Evolutionary conservation across 306 rosid genomes (phyloP).

Genomic region (Castanopsis chinensis): DNA sequence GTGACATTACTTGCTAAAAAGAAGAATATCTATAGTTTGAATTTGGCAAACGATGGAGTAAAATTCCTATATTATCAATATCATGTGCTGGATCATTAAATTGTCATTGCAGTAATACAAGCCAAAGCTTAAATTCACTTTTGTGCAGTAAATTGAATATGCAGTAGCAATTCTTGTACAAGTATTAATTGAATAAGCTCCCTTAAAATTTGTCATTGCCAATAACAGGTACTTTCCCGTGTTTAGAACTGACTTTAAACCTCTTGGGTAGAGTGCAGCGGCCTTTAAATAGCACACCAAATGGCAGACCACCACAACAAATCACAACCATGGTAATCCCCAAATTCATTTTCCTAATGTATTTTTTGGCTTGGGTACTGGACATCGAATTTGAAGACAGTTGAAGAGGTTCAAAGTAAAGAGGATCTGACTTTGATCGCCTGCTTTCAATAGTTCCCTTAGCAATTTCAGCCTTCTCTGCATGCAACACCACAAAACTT

Average conservation of each 20-base stretch:
- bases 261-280: conserved; percentile 63
- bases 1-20: neutral
- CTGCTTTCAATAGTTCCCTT: no score
- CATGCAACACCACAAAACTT: no score
- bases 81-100: no score
- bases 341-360: conserved; percentile 78
- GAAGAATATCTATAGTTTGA: neutral
- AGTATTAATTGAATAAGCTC: neutral
- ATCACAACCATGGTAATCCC: conserved; percentile 70
- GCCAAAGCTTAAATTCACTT: conserved; percentile 5
- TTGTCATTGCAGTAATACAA: neutral
- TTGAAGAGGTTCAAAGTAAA: no score
- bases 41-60: no score
- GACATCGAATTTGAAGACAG: conserved; percentile 3
- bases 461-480: no score
- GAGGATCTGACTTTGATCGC: no score
- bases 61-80: no score
- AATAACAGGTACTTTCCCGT: conserved; percentile 71
- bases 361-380: conserved; percentile 53
- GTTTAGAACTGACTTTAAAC: conserved; percentile 40
- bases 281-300: conserved; percentile 62
- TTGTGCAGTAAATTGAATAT: neutral
- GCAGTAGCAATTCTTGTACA: neutral
- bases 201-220: conserved; percentile 67
- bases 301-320: conserved; percentile 48